Conservation (phyloP, 108 stramenopile genomes). For the Bacterosira constricta region DNA sequence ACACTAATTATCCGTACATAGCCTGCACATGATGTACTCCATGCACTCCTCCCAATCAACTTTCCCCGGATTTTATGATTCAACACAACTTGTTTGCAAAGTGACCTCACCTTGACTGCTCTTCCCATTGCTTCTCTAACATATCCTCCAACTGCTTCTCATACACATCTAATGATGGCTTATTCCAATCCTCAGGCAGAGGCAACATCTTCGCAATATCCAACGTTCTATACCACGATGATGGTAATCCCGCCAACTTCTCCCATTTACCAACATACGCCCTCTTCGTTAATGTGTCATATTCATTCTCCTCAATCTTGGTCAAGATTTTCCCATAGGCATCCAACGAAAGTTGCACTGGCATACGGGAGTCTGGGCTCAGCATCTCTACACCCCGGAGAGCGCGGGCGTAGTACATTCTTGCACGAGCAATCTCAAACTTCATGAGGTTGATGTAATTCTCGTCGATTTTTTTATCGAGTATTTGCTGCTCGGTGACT, state of each 20-base stretch:
- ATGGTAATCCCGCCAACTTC: constrained; percentile 93
- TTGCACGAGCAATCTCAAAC: constrained; percentile 92
- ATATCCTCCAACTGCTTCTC: constrained; percentile 41
- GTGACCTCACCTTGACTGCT: constrained; percentile 2
- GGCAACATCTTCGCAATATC: constrained; percentile 76
- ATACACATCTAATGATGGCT: constrained; percentile 47
- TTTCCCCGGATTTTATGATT: no score
- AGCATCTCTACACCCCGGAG: constrained; percentile 94
- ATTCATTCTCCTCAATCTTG: constrained; percentile 94
- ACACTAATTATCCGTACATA: no score
- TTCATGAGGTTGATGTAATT: constrained; percentile 94
- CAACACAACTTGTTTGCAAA: no score
- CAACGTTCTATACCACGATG: constrained; percentile 90
- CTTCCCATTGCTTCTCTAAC: constrained; percentile 32
- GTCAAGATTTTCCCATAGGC: constrained; percentile 93
- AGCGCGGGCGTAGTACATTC: constrained; percentile 94
- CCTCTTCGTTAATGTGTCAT: constrained; percentile 92
- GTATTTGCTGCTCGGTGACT: constrained; percentile 91
- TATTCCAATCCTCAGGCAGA: constrained; percentile 72
- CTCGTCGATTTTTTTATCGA: constrained; percentile 84
- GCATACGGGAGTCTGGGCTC: constrained; percentile 81
- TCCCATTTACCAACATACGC: constrained; percentile 97
- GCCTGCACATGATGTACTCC: no score
- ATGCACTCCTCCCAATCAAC: no score
- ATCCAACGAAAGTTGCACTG: constrained; percentile 92